These are phyloP conservation scores for Miscanthus lutarioriparius DNA, from an alignment of 176 grass and related monocot genomes.

Conservation along the genomic window DNA sequence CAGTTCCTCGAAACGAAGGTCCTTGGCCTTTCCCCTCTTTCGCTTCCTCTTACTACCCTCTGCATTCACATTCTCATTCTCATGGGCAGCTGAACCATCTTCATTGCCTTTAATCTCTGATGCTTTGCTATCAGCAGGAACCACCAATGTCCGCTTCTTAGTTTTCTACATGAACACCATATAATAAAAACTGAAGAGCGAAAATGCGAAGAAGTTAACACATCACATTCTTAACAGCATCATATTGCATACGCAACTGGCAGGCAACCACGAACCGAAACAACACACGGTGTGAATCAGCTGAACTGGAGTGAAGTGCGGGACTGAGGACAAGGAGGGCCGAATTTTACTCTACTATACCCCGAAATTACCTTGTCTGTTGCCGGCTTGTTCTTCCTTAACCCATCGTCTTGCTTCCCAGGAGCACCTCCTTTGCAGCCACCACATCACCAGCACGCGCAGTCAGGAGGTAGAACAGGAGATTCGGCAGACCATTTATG, in stretches of 20 bases:
- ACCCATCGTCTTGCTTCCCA: slow-evolving; percentile 1
- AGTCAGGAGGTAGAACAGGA: neutral
- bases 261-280: neutral
- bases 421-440: neutral
- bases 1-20: slow-evolving; percentile 81
- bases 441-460: neutral
- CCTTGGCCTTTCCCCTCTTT: slow-evolving; percentile 52
- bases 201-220: neutral
- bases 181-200: neutral
- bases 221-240: neutral
- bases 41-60: slow-evolving; percentile 45
- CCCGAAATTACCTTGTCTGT: slow-evolving; percentile 26
- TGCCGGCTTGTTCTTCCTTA: slow-evolving; percentile 22
- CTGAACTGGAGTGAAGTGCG: neutral
- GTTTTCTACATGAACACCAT: slow-evolving; percentile 34
- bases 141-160: slow-evolving; percentile 13
- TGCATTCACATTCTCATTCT: neutral
- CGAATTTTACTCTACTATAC: neutral
- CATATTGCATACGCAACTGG: neutral
- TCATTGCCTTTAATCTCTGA: neutral
- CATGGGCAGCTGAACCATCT: neutral
- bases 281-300: neutral
- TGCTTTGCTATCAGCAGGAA: slow-evolving; percentile 6
- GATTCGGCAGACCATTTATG: neutral
- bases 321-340: neutral